phyloP scores from a whole-genome alignment of 2,329 filamentous ascomycete genomes.

The Fusarium bactridioides region DNA sequence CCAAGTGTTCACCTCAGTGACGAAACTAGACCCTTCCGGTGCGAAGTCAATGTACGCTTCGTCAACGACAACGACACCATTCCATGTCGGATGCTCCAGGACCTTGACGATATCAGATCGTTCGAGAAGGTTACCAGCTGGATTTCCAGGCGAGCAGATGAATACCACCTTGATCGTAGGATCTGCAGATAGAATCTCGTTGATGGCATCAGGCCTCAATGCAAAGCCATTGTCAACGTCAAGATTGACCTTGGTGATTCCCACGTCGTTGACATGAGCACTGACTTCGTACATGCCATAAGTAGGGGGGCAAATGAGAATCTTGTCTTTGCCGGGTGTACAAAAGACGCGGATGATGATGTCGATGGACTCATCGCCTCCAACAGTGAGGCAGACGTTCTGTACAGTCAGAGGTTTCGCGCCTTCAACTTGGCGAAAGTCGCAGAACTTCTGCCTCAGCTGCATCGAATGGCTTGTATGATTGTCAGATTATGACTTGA shows the following conservation, averaged over 20 bases:
- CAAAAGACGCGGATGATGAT: background rate
- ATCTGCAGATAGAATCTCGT: background rate
- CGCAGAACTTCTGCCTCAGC: background rate
- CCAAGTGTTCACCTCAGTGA: background rate
- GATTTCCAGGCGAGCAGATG: background rate
- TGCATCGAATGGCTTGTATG: background rate
- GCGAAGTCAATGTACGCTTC: background rate
- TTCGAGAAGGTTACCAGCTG: background rate
- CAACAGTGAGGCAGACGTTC: background rate
- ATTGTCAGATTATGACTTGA: background rate
- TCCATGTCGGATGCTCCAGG: background rate
- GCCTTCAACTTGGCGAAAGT: background rate
- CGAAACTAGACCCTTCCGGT: background rate
- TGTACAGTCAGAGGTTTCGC: background rate
- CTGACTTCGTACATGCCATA: background rate
- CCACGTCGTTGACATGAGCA: background rate
- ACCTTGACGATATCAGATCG: background rate
- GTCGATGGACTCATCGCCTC: background rate
- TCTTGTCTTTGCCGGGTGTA: background rate
- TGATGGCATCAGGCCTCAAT: background rate
- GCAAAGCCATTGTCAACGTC: background rate
- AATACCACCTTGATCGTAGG: background rate
- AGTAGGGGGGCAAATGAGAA: background rate
- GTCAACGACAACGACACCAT: background rate
- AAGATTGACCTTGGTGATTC: background rate